Evolutionary conservation across 2,329 filamentous ascomycete species (phyloP).

Genomic region (Coleophoma cylindrospora): DNA sequence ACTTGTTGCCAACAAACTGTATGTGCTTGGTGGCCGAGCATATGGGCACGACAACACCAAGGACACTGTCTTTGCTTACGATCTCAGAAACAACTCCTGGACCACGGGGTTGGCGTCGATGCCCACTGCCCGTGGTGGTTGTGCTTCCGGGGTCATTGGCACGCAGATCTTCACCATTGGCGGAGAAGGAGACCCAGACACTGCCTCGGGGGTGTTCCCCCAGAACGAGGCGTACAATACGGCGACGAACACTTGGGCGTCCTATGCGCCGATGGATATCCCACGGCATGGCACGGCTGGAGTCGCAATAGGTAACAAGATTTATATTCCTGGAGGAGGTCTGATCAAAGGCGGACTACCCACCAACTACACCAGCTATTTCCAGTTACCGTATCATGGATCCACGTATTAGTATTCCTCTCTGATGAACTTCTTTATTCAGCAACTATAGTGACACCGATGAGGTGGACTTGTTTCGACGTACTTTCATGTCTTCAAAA

Average conservation of each 20-base stretch:
- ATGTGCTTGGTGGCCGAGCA: conserved; percentile 16
- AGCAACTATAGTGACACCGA: not conserved
- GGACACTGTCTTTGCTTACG: conserved; percentile 30
- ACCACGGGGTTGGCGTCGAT: conserved; percentile 21
- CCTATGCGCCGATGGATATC: conserved; percentile 22
- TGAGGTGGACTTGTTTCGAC: not conserved
- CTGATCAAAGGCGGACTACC: conserved; percentile 1
- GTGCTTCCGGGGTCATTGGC: conserved; percentile 20
- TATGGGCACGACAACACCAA: conserved; percentile 25
- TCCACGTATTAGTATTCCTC: not conserved
- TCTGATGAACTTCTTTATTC: not conserved
- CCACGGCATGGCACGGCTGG: conserved; percentile 30
- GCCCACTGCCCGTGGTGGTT: conserved; percentile 32
- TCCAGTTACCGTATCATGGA: not conserved
- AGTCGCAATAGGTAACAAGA: conserved; percentile 17
- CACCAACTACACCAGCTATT: not conserved
- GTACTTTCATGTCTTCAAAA: not conserved
- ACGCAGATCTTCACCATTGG: conserved; percentile 29
- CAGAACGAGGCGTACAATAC: conserved; percentile 27
- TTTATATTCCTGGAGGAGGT: conserved; percentile 33
- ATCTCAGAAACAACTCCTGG: conserved; percentile 27
- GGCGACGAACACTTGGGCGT: conserved; percentile 21
- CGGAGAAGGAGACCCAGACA: conserved; percentile 29
- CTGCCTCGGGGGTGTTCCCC: conserved; percentile 20
- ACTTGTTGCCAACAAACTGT: conserved; percentile 28